These are phyloP conservation scores for Allodekkera sacchari DNA, from an alignment of 805 yeast species.

Conservation along the genomic window DNA sequence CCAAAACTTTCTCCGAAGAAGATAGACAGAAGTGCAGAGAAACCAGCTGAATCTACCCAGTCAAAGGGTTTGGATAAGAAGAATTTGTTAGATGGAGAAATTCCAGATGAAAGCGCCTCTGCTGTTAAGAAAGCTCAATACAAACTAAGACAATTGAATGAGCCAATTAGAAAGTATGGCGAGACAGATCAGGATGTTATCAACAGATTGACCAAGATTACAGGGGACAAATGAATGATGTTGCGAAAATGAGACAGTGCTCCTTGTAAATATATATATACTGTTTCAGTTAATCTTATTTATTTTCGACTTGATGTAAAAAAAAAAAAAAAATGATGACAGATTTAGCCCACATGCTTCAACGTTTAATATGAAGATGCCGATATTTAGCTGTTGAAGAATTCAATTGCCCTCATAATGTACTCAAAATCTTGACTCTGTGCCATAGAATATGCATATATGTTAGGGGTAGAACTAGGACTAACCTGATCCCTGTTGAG, in stretches of 20 bases:
- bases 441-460: slow-evolving; percentile 14
- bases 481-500: slow-evolving; percentile 26
- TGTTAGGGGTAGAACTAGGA: slow-evolving; percentile 4
- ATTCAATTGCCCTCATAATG: slow-evolving; percentile 10
- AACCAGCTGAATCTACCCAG: background rate
- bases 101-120: slow-evolving; percentile 9
- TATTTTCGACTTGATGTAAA: no score
- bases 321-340: no score
- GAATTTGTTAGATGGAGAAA: slow-evolving; percentile 1
- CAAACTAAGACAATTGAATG: slow-evolving; percentile 10
- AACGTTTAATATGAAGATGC: no score
- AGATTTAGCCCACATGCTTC: no score
- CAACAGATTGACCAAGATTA: slow-evolving; percentile 9
- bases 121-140: slow-evolving; percentile 14
- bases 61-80: background rate
- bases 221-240: slow-evolving; percentile 3
- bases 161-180: slow-evolving; percentile 17
- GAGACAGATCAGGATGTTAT: slow-evolving; percentile 17
- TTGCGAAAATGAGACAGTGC: no score
- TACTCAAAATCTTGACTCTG: slow-evolving; percentile 16
- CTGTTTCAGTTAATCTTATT: no score
- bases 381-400: no score
- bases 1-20: slow-evolving; percentile 7
- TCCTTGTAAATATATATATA: no score
- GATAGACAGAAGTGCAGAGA: no score